Base-by-base conservation (phyloP, 495 filamentous ascomycete genomes). In the Parachaetomium inaequale region DNA sequence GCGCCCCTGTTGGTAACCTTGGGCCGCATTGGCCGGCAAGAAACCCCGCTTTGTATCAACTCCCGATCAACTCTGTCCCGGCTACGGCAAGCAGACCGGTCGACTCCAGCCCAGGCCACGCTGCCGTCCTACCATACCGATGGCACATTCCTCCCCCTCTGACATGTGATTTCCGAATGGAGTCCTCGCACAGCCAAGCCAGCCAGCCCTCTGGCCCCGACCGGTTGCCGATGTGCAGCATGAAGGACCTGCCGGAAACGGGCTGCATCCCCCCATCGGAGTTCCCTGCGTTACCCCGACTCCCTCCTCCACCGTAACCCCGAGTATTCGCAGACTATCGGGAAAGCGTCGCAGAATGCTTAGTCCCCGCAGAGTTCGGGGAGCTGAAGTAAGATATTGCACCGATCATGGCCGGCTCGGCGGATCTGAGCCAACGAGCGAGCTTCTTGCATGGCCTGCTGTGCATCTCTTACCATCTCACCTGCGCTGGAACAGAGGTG, bases 201-300 rank as follows among this genome's bases (percentile, higher is more conserved):
- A 21, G 5, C n/a, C 12, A 21, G 6, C 29, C 15, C 25, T 32
- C 17, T 14, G 28, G 8, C 26, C 49, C 49, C 49, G 29, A 52
- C 3, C 10, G 49, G 26, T 31, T 17, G 3, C 40, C 32, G 6
- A 34, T 47, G 19, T 47, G 4, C 12, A 40, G 4, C 15, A 3
- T 40, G 12, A 40, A 29, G 23, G 46, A 17, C 5, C 49, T 17
- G 11, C 8, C 31, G 21, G 29, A 21, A 40, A 12, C 8, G 49
- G 21, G 15, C n/a, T 34, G 31, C 50, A 36, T 10, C 42, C n/a
- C 54, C 42, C 55, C 55, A 57, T 57, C 55, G 55, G 55, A 57
- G 55, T 34, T 34, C 55, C 42, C 11, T 3, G 12, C 6, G 55
- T 46, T 57, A 46, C 55, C 46, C 55, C 6, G 3, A n/a, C 28